Evolutionary conservation across 352 stramenopile genomes (phyloP).

Genomic region (Aphanomyces euteiches): DNA sequence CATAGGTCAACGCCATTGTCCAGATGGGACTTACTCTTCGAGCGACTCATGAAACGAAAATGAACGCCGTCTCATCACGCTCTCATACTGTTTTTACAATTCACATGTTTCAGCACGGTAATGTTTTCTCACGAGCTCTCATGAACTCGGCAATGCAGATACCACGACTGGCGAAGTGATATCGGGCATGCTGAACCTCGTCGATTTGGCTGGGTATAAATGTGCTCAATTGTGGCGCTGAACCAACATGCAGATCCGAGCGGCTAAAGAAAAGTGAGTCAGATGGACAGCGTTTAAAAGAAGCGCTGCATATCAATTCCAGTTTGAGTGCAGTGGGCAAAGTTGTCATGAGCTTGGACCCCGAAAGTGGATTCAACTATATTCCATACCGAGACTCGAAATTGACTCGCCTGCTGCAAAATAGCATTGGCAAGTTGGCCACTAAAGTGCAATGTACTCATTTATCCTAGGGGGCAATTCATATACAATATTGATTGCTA

Average conservation of each 20-base stretch:
- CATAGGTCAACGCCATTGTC: slow-evolving; percentile 67
- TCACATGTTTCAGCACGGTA: slow-evolving; percentile 80
- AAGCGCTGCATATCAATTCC: slow-evolving; percentile 84
- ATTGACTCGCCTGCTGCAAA: slow-evolving; percentile 75
- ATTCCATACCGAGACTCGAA: slow-evolving; percentile 85
- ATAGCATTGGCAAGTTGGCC: slow-evolving; percentile 60
- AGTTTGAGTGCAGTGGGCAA: slow-evolving; percentile 80
- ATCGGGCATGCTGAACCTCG: slow-evolving; percentile 84
- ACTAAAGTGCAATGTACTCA: not conserved
- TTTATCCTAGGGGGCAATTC: slow-evolving; percentile 67
- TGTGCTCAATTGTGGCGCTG: not conserved
- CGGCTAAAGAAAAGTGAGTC: slow-evolving; percentile 85
- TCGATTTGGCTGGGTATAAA: slow-evolving; percentile 62
- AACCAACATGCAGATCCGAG: slow-evolving; percentile 47
- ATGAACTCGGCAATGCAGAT: slow-evolving; percentile 34
- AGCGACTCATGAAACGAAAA: slow-evolving; percentile 90
- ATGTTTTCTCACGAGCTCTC: not conserved
- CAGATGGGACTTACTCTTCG: slow-evolving; percentile 80
- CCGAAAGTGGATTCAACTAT: slow-evolving; percentile 84
- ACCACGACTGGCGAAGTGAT: slow-evolving; percentile 69
- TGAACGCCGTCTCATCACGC: slow-evolving; percentile 88
- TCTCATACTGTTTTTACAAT: slow-evolving; percentile 87
- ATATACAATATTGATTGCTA: slow-evolving; percentile 79
- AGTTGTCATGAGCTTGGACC: slow-evolving; percentile 83
- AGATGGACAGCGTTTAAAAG: slow-evolving; percentile 77